These are phyloP conservation scores for Solanum medicagineum DNA, from an alignment of 257 asterid species.

Conservation along the genomic window DNA sequence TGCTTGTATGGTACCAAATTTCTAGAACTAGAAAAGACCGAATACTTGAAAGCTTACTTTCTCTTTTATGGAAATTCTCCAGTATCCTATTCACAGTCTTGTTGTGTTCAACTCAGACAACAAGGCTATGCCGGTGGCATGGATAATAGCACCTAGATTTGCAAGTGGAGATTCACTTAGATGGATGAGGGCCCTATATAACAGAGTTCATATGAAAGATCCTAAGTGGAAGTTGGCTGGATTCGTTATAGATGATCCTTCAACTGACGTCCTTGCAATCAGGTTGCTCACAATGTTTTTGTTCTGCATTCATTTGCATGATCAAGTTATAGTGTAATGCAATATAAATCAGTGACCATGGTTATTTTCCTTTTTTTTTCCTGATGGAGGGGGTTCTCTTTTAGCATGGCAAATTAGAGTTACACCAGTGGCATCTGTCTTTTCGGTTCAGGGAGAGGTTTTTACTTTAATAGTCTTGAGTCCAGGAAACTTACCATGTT, in stretches of 20 bases:
- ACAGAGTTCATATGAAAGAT: conserved; percentile 77
- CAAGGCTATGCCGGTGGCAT: conserved; percentile 98
- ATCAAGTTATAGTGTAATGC: not conserved
- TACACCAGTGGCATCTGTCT: not conserved
- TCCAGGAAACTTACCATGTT: not conserved
- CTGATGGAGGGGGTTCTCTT: not conserved
- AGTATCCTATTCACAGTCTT: conserved; percentile 89
- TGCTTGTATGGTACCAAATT: not conserved
- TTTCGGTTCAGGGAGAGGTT: not conserved
- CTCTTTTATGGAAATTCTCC: conserved; percentile 29
- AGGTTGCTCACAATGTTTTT: conserved; percentile 23
- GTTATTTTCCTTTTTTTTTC: not conserved
- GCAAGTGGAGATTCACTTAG: conserved; percentile 48
- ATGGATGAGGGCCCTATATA: conserved; percentile 90
- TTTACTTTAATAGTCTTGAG: not conserved
- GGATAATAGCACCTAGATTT: conserved; percentile 71
- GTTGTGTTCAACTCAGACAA: conserved; percentile 92
- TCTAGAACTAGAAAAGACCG: not conserved
- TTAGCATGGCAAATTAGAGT: not conserved
- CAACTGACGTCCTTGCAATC: conserved; percentile 52
- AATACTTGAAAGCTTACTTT: conserved; percentile 23
- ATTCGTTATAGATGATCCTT: conserved; percentile 81
- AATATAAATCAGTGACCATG: not conserved
- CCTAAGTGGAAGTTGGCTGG: conserved; percentile 98
- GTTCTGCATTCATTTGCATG: not conserved